Percentiles rank a stretch among this genome's conserved stretches.
phyloP scores from a whole-genome alignment of 352 stramenopile genomes.

The Saprolegnia parasitica region DNA sequence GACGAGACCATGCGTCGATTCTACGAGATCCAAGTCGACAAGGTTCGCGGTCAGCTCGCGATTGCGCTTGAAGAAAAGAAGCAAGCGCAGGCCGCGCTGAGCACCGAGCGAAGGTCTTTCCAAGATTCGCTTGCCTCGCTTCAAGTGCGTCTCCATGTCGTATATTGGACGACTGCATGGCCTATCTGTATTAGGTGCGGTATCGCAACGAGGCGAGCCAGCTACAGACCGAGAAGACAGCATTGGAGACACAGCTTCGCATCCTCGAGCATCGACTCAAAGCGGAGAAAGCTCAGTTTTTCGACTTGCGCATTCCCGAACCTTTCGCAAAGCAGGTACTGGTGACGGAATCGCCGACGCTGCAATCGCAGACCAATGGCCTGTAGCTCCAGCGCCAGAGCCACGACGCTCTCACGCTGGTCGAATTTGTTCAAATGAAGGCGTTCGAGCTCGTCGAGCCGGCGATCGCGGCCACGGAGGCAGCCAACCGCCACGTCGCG shows the following conservation, averaged over 20 bases:
- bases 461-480: background rate
- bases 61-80: constrained; percentile 44
- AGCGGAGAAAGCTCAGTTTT: constrained; percentile 62
- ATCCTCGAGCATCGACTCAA: constrained; percentile 38
- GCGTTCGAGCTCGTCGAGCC: constrained; percentile 36
- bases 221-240: constrained; percentile 23
- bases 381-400: constrained; percentile 45
- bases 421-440: constrained; percentile 54
- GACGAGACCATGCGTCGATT: constrained; percentile 67
- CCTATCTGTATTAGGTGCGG: constrained; percentile 2
- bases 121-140: constrained; percentile 28
- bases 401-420: constrained; percentile 49
- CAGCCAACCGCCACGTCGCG: background rate
- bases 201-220: constrained; percentile 9
- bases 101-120: constrained; percentile 41
- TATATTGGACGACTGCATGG: too few species aligned
- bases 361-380: background rate
- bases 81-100: constrained; percentile 45
- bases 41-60: constrained; percentile 56
- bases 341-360: too few species aligned
- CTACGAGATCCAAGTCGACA: constrained; percentile 75
- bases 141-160: too few species aligned
- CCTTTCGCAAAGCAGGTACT: constrained; percentile 53
- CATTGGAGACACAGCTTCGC: constrained; percentile 33
- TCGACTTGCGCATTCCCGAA: constrained; percentile 58